Percentiles rank a stretch among this genome's conserved stretches.
These are phyloP conservation scores for Lepidium sativum DNA, from an alignment of 345 rosid genomes.

Conservation along the genomic window DNA sequence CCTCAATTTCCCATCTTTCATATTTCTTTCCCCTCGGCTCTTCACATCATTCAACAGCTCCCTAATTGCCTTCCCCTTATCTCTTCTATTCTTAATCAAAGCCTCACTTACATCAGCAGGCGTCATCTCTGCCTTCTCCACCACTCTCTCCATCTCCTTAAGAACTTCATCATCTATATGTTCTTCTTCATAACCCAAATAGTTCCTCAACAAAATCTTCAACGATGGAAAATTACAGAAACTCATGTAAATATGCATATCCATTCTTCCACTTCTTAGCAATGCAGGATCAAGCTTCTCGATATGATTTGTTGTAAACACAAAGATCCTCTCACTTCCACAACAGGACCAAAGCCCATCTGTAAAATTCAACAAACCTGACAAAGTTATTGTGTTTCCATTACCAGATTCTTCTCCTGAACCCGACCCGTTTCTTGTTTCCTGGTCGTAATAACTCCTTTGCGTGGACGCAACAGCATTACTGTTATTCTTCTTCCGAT, in stretches of 20 bases:
- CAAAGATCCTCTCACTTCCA: slow-evolving; percentile 93
- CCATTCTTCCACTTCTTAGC: slow-evolving; percentile 92
- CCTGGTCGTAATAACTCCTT: slow-evolving; percentile 38
- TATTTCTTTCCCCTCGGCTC: slow-evolving; percentile 36
- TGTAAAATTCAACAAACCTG: slow-evolving; percentile 87
- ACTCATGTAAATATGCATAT: slow-evolving; percentile 89
- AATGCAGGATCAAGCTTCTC: slow-evolving; percentile 91
- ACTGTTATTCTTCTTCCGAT: slow-evolving; percentile 38
- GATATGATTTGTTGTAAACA: slow-evolving; percentile 85
- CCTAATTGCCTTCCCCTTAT: slow-evolving; percentile 43
- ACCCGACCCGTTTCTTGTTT: slow-evolving; percentile 36
- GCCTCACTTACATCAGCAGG: slow-evolving; percentile 93
- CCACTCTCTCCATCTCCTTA: slow-evolving; percentile 40
- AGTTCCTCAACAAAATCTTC: slow-evolving; percentile 64
- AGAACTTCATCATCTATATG: slow-evolving; percentile 25
- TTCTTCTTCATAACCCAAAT: slow-evolving; percentile 39
- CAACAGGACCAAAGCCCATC: slow-evolving; percentile 98
- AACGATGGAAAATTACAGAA: slow-evolving; percentile 60
- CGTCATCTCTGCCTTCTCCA: slow-evolving; percentile 70
- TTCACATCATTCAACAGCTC: slow-evolving; percentile 51
- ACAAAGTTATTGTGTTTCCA: slow-evolving; percentile 62
- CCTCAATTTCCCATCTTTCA: slow-evolving; percentile 26
- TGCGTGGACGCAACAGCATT: background rate
- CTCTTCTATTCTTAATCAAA: slow-evolving; percentile 60
- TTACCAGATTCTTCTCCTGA: slow-evolving; percentile 30